A percentile compares a stretch with the other conserved stretches of the same genome.
Evolutionary conservation across 345 rosid genomes (phyloP).

Genomic region (Microthlaspi erraticum): DNA sequence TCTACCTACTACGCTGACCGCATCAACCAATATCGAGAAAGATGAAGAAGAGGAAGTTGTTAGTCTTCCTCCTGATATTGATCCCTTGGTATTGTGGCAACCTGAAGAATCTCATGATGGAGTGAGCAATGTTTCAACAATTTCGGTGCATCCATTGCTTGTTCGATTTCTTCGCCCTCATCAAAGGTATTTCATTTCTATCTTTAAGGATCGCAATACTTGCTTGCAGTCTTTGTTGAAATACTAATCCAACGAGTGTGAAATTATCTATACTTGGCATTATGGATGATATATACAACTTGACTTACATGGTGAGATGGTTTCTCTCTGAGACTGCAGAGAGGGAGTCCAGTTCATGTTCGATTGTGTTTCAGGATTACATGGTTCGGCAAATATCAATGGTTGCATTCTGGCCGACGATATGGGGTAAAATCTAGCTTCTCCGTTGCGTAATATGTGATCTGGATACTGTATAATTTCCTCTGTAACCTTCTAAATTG

Average conservation of each 20-base stretch:
- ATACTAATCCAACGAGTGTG: neutral
- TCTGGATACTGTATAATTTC: neutral
- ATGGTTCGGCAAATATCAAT: conserved; percentile 55
- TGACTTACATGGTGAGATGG: conserved; percentile 31
- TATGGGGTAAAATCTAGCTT: conserved; percentile 78
- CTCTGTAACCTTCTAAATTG: conserved; percentile 28
- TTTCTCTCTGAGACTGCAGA: conserved; percentile 57
- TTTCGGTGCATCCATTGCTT: conserved; percentile 83
- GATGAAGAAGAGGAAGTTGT: conserved; percentile 63
- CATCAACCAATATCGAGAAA: conserved; percentile 38
- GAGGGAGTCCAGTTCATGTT: conserved; percentile 99
- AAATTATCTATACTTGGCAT: conserved; percentile 17
- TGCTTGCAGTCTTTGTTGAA: conserved; percentile 4
- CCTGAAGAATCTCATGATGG: conserved; percentile 63
- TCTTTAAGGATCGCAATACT: conserved; percentile 13
- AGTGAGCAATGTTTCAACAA: conserved; percentile 44
- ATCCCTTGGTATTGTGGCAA: conserved; percentile 87
- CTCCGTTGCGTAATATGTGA: conserved; percentile 19
- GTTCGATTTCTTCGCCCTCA: conserved; percentile 95
- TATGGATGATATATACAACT: conserved; percentile 13
- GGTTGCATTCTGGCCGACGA: conserved; percentile 99
- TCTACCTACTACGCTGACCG: conserved; percentile 47
- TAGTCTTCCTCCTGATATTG: conserved; percentile 77
- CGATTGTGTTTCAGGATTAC: conserved; percentile 87
- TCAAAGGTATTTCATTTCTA: conserved; percentile 71